Conservation (phyloP, 2,329 filamentous ascomycete genomes). For the Trichoderma hamatum region DNA sequence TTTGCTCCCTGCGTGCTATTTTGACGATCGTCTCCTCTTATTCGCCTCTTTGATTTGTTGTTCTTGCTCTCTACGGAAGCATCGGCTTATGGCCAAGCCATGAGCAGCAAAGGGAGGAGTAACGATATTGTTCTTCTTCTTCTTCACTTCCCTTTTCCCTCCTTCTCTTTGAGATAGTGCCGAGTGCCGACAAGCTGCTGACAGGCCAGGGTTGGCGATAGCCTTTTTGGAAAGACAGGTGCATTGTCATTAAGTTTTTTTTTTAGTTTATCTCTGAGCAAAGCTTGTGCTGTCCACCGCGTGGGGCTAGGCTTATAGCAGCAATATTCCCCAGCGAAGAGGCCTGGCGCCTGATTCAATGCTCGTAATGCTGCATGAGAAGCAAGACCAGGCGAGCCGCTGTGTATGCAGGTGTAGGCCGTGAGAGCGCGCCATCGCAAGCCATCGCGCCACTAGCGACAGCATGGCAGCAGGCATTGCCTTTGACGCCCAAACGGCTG, state of each 20-base stretch:
- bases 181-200: conserved; percentile 6
- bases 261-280: neutral
- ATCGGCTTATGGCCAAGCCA: neutral
- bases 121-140: neutral
- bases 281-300: conserved; percentile 3
- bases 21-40: neutral
- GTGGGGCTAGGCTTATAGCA: neutral
- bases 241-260: neutral
- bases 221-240: neutral
- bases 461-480: neutral
- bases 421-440: neutral
- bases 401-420: neutral
- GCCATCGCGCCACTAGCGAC: neutral
- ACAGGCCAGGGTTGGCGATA: neutral
- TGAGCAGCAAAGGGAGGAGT: neutral
- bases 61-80: neutral
- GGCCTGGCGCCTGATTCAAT: neutral
- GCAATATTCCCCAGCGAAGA: neutral
- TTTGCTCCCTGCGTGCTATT: neutral
- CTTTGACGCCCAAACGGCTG: neutral
- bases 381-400: neutral
- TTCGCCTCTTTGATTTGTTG: neutral
- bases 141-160: neutral
- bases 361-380: neutral
- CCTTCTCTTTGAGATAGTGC: conserved; percentile 4